phyloP scores from a whole-genome alignment of 305 asterid genomes.

The Solanum hybrid region DNA sequence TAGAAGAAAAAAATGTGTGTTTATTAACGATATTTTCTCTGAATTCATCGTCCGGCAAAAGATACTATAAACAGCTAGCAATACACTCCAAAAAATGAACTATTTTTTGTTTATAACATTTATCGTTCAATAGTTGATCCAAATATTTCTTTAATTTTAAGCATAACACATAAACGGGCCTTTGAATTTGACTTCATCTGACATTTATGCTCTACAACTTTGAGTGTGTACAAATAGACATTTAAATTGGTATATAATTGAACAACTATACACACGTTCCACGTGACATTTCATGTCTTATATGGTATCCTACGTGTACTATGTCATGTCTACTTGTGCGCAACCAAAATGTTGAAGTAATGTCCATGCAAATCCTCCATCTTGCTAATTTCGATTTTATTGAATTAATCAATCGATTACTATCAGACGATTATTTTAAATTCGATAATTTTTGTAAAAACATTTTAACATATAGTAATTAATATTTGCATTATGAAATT shows the following conservation, averaged over 20 bases:
- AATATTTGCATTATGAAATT: background rate
- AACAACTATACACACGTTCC: background rate
- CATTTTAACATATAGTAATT: background rate
- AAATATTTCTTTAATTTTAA: rapidly evolving
- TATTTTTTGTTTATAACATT: background rate
- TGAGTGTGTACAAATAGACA: rapidly evolving
- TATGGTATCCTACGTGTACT: too few relatives aligned
- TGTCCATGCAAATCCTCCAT: slow-evolving; percentile 15
- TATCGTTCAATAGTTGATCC: background rate
- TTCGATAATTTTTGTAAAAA: background rate
- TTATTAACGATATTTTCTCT: background rate
- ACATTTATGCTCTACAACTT: background rate
- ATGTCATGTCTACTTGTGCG: background rate
- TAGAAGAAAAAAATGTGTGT: background rate
- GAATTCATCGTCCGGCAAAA: slow-evolving; percentile 5
- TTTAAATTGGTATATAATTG: too few relatives aligned
- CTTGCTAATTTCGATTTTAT: background rate
- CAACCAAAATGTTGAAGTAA: background rate
- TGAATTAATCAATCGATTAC: background rate
- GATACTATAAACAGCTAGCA: background rate
- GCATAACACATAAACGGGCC: background rate
- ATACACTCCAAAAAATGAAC: slow-evolving; percentile 1
- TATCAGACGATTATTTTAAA: background rate
- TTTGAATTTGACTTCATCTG: background rate
- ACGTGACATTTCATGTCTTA: rapidly evolving